Evolutionary conservation across 371 early-diverging fungal species (phyloP).

Genomic region (Pancytospora epiphaga): DNA sequence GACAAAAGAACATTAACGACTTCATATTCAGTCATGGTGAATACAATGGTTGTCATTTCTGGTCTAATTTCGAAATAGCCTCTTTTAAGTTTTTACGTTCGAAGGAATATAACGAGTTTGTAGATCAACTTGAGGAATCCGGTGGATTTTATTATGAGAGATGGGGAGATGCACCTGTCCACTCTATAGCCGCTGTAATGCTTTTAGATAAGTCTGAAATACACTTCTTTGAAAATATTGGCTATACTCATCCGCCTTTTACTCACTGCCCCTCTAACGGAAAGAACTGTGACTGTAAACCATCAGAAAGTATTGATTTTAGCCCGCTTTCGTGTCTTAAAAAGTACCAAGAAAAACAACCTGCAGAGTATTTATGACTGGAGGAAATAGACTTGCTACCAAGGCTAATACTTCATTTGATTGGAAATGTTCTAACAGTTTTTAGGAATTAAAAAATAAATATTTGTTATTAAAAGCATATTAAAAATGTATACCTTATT

Average conservation of each 20-base stretch:
- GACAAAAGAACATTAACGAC: slow-evolving; percentile 40
- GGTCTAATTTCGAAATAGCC: slow-evolving; percentile 91
- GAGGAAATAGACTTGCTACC: too few relatives aligned
- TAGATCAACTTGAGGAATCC: slow-evolving; percentile 69
- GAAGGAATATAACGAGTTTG: slow-evolving; percentile 66
- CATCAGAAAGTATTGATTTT: slow-evolving; percentile 44
- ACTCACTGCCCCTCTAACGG: slow-evolving; percentile 55
- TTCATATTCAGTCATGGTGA: slow-evolving; percentile 44
- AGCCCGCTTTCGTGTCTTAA: slow-evolving; percentile 43
- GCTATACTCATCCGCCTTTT: slow-evolving; percentile 61
- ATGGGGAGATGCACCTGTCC: slow-evolving; percentile 91
- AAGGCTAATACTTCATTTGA: too few relatives aligned
- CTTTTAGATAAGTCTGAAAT: slow-evolving; percentile 65
- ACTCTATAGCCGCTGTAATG: slow-evolving; percentile 68
- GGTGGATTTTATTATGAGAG: slow-evolving; percentile 83
- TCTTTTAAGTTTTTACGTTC: slow-evolving; percentile 69
- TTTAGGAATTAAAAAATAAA: too few relatives aligned
- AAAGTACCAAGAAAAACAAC: slow-evolving; percentile 19
- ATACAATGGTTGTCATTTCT: slow-evolving; percentile 72
- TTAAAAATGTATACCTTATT: too few relatives aligned
- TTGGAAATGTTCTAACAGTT: too few relatives aligned
- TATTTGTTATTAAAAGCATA: too few relatives aligned
- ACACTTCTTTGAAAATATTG: slow-evolving; percentile 71
- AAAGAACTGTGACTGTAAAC: slow-evolving; percentile 50
- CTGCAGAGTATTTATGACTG: neutral